phyloP scores from a whole-genome alignment of 2,329 filamentous ascomycete genomes.

The Trichoderma sp. region DNA sequence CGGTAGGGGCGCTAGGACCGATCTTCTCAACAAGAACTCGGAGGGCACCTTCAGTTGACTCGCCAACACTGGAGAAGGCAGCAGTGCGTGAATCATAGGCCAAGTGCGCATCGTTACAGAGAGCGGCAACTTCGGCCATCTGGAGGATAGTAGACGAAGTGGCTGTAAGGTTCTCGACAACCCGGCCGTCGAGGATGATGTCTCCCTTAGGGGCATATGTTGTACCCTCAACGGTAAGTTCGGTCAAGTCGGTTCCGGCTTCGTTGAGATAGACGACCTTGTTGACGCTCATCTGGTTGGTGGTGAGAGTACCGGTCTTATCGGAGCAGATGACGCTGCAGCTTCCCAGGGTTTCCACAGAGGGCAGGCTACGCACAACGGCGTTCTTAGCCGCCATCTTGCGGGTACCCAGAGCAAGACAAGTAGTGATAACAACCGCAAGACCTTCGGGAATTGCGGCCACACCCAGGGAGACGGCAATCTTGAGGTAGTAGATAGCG shows the following conservation, averaged over 20 bases:
- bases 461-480: slow-evolving; percentile 95
- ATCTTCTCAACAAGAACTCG: slow-evolving; percentile 92
- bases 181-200: slow-evolving; percentile 66
- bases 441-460: slow-evolving; percentile 97
- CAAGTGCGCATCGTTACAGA: slow-evolving; percentile 87
- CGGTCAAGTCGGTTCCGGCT: slow-evolving; percentile 70
- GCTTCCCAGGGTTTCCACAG: slow-evolving; percentile 95
- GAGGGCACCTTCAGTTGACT: slow-evolving; percentile 92
- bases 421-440: slow-evolving; percentile 98
- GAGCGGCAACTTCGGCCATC: slow-evolving; percentile 66
- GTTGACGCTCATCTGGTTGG: slow-evolving; percentile 98
- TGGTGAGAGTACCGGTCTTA: slow-evolving; percentile 97
- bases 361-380: slow-evolving; percentile 91
- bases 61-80: slow-evolving; percentile 78
- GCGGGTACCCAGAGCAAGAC: slow-evolving; percentile 88
- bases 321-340: slow-evolving; percentile 99
- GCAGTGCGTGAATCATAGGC: slow-evolving; percentile 75
- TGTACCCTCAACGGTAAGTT: slow-evolving; percentile 86
- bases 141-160: slow-evolving; percentile 75
- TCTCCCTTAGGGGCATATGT: slow-evolving; percentile 83
- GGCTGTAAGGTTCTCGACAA: slow-evolving; percentile 63
- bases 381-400: slow-evolving; percentile 99
- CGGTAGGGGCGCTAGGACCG: slow-evolving; percentile 67
- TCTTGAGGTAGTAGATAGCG: slow-evolving; percentile 99
- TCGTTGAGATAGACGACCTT: slow-evolving; percentile 82